phyloP scores from a whole-genome alignment of 2,329 filamentous ascomycete species.

The Clonostachys rhizophaga region DNA sequence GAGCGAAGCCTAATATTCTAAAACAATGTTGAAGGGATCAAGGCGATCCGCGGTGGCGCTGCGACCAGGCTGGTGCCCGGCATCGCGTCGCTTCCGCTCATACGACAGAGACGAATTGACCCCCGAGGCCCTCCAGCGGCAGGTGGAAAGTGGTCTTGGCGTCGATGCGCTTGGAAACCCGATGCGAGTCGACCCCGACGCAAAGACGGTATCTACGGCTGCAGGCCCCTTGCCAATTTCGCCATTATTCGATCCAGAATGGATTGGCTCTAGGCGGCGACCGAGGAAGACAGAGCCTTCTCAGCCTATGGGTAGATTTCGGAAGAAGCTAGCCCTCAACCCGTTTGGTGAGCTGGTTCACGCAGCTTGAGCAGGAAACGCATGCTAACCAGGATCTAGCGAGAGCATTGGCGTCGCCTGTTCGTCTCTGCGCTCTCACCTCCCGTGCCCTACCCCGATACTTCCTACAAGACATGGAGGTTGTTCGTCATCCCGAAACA shows the following conservation, averaged over 20 bases:
- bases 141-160: constrained; percentile 23
- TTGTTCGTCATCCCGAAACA: constrained; percentile 50
- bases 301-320: constrained; percentile 37
- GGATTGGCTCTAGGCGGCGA: constrained; percentile 36
- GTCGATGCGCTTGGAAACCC: constrained; percentile 16
- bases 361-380: background rate
- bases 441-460: constrained; percentile 45
- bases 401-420: constrained; percentile 53
- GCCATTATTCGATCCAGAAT: constrained; percentile 47
- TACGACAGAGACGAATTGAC: constrained; percentile 21
- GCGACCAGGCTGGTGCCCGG: constrained; percentile 1
- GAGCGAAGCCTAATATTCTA: too few species aligned
- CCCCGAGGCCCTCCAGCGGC: constrained; percentile 17
- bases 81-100: constrained; percentile 21
- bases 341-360: constrained; percentile 49
- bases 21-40: constrained; percentile 11
- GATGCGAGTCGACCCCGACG: constrained; percentile 27
- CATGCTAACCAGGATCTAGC: constrained; percentile 32
- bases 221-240: constrained; percentile 45
- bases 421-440: constrained; percentile 52
- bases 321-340: constrained; percentile 55
- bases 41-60: constrained; percentile 11
- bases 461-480: constrained; percentile 59
- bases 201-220: constrained; percentile 38
- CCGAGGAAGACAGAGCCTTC: constrained; percentile 30